These are phyloP conservation scores for Triangularia setosa DNA, from an alignment of 2,329 filamentous ascomycete genomes.

Conservation along the genomic window DNA sequence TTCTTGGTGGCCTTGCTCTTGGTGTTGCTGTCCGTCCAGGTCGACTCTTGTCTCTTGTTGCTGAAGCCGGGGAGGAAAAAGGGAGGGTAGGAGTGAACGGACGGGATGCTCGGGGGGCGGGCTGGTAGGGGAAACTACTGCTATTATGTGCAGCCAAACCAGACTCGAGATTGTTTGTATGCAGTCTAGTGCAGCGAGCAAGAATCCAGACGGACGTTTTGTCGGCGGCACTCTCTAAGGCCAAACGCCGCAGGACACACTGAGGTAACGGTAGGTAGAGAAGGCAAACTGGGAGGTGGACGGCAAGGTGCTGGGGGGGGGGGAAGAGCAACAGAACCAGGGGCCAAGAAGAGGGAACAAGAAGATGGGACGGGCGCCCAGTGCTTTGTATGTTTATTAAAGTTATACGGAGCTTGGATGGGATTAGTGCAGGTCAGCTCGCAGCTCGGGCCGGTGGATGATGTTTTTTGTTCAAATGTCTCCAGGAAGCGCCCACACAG, in stretches of 20 bases:
- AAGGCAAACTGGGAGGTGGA: conserved; percentile 3
- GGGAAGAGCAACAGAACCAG: background rate
- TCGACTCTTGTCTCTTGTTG: background rate
- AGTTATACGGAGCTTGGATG: conserved; percentile 1
- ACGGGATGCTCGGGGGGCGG: conserved; percentile 11
- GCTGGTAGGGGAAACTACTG: conserved; percentile 12
- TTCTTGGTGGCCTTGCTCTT: background rate
- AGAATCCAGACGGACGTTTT: conserved; percentile 20
- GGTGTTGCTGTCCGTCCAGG: background rate
- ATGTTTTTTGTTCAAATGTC: conserved; percentile 15
- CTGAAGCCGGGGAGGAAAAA: background rate
- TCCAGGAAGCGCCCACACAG: conserved; percentile 21
- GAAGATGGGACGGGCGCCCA: conserved; percentile 15
- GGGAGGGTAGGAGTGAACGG: conserved; percentile 6
- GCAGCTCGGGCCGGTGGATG: conserved; percentile 22
- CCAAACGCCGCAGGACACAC: conserved; percentile 19
- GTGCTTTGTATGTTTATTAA: conserved; percentile 8
- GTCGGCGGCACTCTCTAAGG: conserved; percentile 25
- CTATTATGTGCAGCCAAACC: conserved; percentile 10
- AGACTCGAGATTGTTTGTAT: conserved; percentile 18
- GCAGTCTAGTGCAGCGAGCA: conserved; percentile 17
- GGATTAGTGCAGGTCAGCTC: conserved; percentile 14
- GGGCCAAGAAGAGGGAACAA: background rate
- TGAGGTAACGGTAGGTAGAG: conserved; percentile 10
- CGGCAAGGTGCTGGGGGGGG: background rate